phyloP scores from a whole-genome alignment of 441 rosid species.

The Populus trichocarpa region DNA sequence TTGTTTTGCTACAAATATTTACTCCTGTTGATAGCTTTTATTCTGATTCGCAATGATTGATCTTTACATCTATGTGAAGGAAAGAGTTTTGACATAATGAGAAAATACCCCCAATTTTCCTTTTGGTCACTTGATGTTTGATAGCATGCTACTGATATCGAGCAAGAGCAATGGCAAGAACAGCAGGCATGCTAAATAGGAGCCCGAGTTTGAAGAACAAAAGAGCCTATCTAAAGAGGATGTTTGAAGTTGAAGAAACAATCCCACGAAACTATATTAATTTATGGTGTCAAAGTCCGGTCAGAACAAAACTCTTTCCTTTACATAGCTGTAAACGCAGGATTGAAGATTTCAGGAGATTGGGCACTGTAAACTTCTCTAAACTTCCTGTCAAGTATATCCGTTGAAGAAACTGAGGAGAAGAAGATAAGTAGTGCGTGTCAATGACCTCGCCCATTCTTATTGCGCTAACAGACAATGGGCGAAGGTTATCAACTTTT shows the following conservation, averaged over 20 bases:
- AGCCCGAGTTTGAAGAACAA: not conserved
- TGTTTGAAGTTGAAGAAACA: not conserved
- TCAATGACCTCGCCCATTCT: slow-evolving; percentile 22
- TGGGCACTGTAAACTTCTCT: slow-evolving; percentile 17
- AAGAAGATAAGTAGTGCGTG: slow-evolving; percentile 13
- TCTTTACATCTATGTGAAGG: not conserved
- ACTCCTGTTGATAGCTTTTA: not conserved
- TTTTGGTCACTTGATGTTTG: not conserved
- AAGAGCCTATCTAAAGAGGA: not conserved
- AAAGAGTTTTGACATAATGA: not conserved
- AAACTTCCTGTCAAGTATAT: slow-evolving; percentile 27
- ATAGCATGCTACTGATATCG: not conserved
- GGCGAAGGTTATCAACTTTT: slow-evolving; percentile 24
- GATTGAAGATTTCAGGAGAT: no score
- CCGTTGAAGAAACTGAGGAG: slow-evolving; percentile 27
- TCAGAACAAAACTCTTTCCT: no score
- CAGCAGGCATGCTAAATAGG: not conserved
- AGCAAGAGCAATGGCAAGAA: not conserved
- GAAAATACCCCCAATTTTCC: not conserved
- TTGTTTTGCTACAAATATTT: not conserved
- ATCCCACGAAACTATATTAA: not conserved
- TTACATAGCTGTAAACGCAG: no score
- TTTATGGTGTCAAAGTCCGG: no score
- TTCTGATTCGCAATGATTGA: not conserved
- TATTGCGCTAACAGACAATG: slow-evolving; percentile 22